Conservation (phyloP, 768 basidiomycete species). For the Chiua virens region DNA sequence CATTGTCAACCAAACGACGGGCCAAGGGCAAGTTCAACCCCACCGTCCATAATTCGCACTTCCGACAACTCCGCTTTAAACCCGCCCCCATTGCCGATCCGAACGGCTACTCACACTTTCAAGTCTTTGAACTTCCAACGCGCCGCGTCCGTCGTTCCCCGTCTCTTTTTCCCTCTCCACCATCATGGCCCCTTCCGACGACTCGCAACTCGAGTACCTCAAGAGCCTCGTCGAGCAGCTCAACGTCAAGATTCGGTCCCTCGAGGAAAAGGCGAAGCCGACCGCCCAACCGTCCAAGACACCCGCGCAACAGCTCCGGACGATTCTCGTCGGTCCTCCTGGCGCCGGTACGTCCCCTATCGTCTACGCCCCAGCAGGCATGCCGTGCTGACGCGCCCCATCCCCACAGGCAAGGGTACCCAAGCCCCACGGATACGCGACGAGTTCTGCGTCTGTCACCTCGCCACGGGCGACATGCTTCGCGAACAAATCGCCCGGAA, state of each 20-base stretch:
- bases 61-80: slow-evolving; percentile 28
- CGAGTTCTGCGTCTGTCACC: slow-evolving; percentile 94
- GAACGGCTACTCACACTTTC: slow-evolving; percentile 5
- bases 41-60: no score
- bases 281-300: slow-evolving; percentile 44
- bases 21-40: neutral
- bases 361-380: no score
- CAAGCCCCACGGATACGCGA: slow-evolving; percentile 93
- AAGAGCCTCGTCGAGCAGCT: slow-evolving; percentile 90
- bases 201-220: slow-evolving; percentile 79
- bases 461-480: slow-evolving; percentile 99
- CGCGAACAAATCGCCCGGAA: slow-evolving; percentile 88
- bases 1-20: no score
- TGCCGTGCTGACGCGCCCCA: neutral
- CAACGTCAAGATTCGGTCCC: slow-evolving; percentile 78
- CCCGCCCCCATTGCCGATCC: slow-evolving; percentile 6
- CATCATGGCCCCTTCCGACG: slow-evolving; percentile 65
- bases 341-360: slow-evolving; percentile 73
- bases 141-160: neutral
- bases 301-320: slow-evolving; percentile 78
- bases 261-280: slow-evolving; percentile 71
- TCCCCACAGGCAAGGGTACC: slow-evolving; percentile 88
- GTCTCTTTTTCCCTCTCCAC: neutral
- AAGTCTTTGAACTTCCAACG: no score
- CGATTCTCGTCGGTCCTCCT: slow-evolving; percentile 94